Base-by-base conservation (phyloP, 305 asterid genomes). In the Ajuga reptans region DNA sequence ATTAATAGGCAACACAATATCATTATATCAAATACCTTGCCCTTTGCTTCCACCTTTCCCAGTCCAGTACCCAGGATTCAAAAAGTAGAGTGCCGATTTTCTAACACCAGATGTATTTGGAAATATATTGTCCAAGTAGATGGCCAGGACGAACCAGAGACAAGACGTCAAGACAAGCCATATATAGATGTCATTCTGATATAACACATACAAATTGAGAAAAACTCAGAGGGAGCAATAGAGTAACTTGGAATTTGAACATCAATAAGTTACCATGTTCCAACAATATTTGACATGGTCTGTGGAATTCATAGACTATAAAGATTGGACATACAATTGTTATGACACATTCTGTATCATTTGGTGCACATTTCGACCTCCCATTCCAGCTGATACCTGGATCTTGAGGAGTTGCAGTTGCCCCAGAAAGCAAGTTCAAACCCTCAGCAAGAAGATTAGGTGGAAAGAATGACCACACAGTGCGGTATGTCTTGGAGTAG, bases 61-160 rank as follows among this genome's bases (percentile, higher is more conserved):
- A 33, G 88, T 80, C 97, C 97, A 93, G 81, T 88, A 93, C 66
- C 96, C 80, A 81, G 96, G 97, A 80, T 47, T 74, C 80, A 90
- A 68, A 73, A 90, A 90, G 79, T 90, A 90, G 50, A 85, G 55
- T 58, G 77, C 11, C 15, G 96, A 72, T 68, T 93, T 93, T 74
- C 97, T 88, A 78, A 88, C 88, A 65, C 97, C 96, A 72, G 91
- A 84, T 58, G 86, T 36, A 72, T 90, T 87, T 34, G 96, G 96
- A 60, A 93, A 18, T 77, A 84, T 79, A 68, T 93, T 93, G 82
- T 93, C 98, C 10, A 90, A 84, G 86, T 93, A 93, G 79, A 93
- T 82, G 50, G 96, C 97, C 78, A 89, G 68, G 79, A 86, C 27
- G 76, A 86, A 84, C 96, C 97, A 93, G 55, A 87, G 52, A 80